phyloP scores from a whole-genome alignment of 192 early-diverging fungal species.

The Oehlia diaphana region DNA sequence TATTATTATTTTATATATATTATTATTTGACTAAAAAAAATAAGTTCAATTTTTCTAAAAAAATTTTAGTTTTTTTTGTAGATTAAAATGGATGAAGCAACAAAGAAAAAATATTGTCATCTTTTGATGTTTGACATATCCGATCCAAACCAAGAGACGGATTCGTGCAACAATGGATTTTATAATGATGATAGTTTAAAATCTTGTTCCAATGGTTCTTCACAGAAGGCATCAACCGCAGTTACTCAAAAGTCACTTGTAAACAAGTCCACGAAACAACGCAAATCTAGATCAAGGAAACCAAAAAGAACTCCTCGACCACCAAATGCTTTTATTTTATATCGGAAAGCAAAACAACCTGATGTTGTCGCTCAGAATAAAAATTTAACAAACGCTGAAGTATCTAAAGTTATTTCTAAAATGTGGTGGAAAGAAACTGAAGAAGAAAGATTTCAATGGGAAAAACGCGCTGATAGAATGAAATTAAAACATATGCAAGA shows the following conservation, averaged over 20 bases:
- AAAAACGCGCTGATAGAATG: conserved; percentile 27
- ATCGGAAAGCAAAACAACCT: conserved; percentile 25
- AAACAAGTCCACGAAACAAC: neutral
- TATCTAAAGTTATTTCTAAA: conserved; percentile 26
- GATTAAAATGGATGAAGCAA: conserved; percentile 18
- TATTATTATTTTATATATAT: no score
- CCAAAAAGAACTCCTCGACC: conserved; percentile 30
- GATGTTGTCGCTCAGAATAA: conserved; percentile 20
- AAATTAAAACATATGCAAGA: conserved; percentile 30
- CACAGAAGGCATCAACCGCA: neutral
- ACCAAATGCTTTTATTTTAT: conserved; percentile 28
- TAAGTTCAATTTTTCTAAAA: no score
- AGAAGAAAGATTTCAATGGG: conserved; percentile 28
- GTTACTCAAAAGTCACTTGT: neutral
- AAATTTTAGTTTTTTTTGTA: neutral
- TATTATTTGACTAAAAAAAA: no score
- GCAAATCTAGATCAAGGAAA: conserved; percentile 6
- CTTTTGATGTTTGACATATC: conserved; percentile 17
- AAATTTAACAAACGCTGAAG: conserved; percentile 27
- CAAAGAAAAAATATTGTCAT: conserved; percentile 22
- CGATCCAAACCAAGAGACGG: neutral
- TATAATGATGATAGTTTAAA: neutral
- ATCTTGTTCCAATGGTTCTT: neutral
- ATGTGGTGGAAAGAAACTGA: conserved; percentile 28
- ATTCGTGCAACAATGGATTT: neutral